Evolutionary conservation across 1,139 yeast genomes (phyloP).

Genomic region (Chernovozyma aurita): DNA sequence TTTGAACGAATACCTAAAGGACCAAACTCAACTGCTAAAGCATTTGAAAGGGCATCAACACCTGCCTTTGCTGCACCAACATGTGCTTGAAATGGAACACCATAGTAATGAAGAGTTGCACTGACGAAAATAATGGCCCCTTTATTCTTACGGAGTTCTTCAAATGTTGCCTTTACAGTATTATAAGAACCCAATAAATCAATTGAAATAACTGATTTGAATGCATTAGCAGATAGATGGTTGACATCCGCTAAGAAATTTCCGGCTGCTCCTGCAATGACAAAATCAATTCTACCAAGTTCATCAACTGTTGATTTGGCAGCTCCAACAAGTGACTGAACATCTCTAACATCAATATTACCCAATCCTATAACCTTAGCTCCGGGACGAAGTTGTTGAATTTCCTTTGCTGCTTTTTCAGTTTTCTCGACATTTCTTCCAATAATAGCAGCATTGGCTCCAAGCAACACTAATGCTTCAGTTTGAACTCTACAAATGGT

Average conservation of each 20-base stretch:
- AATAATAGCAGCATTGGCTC: slow-evolving; percentile 83
- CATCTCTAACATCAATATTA: slow-evolving; percentile 73
- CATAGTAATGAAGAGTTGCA: slow-evolving; percentile 87
- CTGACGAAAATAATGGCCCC: slow-evolving; percentile 82
- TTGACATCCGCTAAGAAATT: slow-evolving; percentile 81
- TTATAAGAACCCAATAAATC: slow-evolving; percentile 87
- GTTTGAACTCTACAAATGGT: slow-evolving; percentile 88
- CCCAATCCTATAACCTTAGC: slow-evolving; percentile 71
- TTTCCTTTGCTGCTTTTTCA: slow-evolving; percentile 61
- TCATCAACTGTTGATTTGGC: slow-evolving; percentile 59
- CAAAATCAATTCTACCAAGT: slow-evolving; percentile 76
- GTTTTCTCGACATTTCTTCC: slow-evolving; percentile 77
- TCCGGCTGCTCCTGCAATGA: slow-evolving; percentile 97
- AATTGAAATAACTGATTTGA: slow-evolving; percentile 80
- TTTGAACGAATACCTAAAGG: slow-evolving; percentile 83
- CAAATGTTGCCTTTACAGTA: slow-evolving; percentile 79
- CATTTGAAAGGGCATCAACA: slow-evolving; percentile 79
- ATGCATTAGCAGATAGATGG: slow-evolving; percentile 79
- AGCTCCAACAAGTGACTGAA: slow-evolving; percentile 54
- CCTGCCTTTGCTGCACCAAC: slow-evolving; percentile 98
- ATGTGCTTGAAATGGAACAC: slow-evolving; percentile 86
- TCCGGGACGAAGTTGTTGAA: slow-evolving; percentile 53
- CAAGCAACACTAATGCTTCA: slow-evolving; percentile 77
- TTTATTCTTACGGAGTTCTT: slow-evolving; percentile 59
- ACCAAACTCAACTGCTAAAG: slow-evolving; percentile 87